Evolutionary conservation across 75 land plant species (phyloP).

Genomic region (Selaginella moellendorffii): DNA sequence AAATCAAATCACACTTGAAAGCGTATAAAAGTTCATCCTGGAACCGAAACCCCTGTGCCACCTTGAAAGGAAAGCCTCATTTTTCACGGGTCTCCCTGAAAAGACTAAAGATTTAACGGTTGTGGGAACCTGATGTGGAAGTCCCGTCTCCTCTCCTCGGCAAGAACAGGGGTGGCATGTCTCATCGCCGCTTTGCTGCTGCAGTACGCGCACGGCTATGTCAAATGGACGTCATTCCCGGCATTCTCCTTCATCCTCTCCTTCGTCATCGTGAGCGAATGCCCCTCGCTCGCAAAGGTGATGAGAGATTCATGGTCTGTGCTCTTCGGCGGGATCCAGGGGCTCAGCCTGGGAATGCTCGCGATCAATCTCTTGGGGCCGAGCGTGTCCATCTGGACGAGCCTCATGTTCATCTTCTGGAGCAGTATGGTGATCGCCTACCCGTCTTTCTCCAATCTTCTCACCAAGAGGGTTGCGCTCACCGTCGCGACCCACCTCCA

Average conservation of each 20-base stretch:
- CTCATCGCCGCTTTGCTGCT: slow-evolving; percentile 10
- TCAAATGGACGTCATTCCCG: slow-evolving; percentile 27
- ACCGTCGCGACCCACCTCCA: not conserved
- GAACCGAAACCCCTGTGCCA: too few relatives aligned
- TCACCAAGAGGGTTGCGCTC: slow-evolving; percentile 23
- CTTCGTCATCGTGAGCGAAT: slow-evolving; percentile 36
- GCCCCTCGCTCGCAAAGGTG: slow-evolving; percentile 37
- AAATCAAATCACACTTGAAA: too few relatives aligned
- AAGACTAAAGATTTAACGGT: too few relatives aligned
- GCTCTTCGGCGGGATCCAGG: slow-evolving; percentile 23
- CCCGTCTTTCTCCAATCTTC: slow-evolving; percentile 20
- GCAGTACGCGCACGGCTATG: slow-evolving; percentile 10
- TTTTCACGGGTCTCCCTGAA: too few relatives aligned
- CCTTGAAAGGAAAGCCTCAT: too few relatives aligned
- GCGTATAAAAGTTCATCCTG: too few relatives aligned
- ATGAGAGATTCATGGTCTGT: slow-evolving; percentile 20
- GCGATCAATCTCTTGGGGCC: slow-evolving; percentile 18
- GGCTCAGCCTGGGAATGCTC: slow-evolving; percentile 16
- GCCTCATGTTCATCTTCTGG: slow-evolving; percentile 21
- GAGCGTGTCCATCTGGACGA: slow-evolving; percentile 7
- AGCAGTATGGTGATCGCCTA: slow-evolving; percentile 29
- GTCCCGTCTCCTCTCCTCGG: slow-evolving; percentile 11
- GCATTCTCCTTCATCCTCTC: slow-evolving; percentile 42
- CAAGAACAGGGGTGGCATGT: slow-evolving; percentile 19
- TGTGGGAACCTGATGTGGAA: too few relatives aligned